Evolutionary conservation across 805 yeast species (phyloP), one percentile per base, ranked within the genome.

Genomic region (Yamadazyma kitorensis): DNA sequence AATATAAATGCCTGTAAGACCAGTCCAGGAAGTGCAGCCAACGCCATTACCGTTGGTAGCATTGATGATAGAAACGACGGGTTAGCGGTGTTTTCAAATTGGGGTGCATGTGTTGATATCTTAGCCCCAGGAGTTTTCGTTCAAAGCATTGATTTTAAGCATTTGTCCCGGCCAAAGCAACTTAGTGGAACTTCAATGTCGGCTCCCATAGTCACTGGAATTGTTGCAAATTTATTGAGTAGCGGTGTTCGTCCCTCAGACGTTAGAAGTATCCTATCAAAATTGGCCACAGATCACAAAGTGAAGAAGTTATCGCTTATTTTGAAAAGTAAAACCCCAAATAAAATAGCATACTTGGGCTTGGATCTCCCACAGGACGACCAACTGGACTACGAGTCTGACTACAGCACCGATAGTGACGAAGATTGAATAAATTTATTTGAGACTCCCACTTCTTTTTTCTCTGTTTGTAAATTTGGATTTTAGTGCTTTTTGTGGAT

Each of bases 61-160:
- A 77, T 88, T 32, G 91, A 87, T 50, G 95, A 86, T 52, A 52
- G 71, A 13, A 70, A 69, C 5, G 95, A 86, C 47, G 47, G 67
- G 3, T 66, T 88, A 22, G 94, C 97, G 0, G 51, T 72, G 9
- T 89, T 91, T 49, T 76, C 93, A n/a, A 89, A 91, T 52, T 86
- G 89, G 88, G 97, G 98, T 0, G 65, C 69, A n/a, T 91, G 97
- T 57, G 94, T 89, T 6, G 87, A 86, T 51, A 68, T 86, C 1
- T 82, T 85, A 59, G 87, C 96, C 0, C 76, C 91, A 30, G 98
- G 98, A 0, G 80, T 80, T 0, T 62, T 64, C 11, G 81, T 87
- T 3, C 61, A 67, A 17, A 81, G 89, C 35, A 65, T 82, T 10
- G 66, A 75, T 8, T 63, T 62, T 24, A 45, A 51, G 20, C 45